These are phyloP conservation scores for Tothia fuscella DNA, from an alignment of 2,329 filamentous ascomycete species.

Conservation along the genomic window DNA sequence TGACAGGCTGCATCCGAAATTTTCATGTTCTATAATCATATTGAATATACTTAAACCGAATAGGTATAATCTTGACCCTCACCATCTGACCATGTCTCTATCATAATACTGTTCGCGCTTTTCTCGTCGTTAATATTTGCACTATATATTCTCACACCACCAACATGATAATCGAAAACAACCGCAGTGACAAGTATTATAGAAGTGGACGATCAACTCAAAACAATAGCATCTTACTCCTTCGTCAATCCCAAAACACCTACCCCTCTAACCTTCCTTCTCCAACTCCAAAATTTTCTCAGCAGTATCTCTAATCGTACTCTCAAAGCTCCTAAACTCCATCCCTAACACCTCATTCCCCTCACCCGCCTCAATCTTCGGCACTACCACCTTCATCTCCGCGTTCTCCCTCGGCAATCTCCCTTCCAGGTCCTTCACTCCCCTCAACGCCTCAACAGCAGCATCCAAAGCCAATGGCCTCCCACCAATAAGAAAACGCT, in stretches of 20 bases:
- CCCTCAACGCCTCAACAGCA: slow-evolving; percentile 33
- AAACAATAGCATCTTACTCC: too few relatives aligned
- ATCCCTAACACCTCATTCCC: slow-evolving; percentile 14
- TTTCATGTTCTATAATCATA: too few relatives aligned
- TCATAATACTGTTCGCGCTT: too few relatives aligned
- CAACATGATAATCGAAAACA: too few relatives aligned
- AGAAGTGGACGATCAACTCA: too few relatives aligned
- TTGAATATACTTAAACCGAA: too few relatives aligned
- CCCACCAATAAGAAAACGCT: slow-evolving; percentile 50
- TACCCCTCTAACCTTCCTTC: slow-evolving; percentile 7
- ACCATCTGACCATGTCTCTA: too few relatives aligned
- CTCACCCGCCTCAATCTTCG: slow-evolving; percentile 16
- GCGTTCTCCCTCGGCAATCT: slow-evolving; percentile 34
- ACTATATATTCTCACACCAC: too few relatives aligned
- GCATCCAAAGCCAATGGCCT: slow-evolving; percentile 37
- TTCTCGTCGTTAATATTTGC: too few relatives aligned
- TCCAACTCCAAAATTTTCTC: slow-evolving; percentile 18
- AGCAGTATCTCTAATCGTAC: slow-evolving; percentile 19
- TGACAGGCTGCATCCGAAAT: too few relatives aligned
- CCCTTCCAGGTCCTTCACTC: slow-evolving; percentile 40
- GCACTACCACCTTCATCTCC: slow-evolving; percentile 15
- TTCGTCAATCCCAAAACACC: neutral
- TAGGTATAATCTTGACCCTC: too few relatives aligned
- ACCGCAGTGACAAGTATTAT: too few relatives aligned
- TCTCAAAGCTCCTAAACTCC: slow-evolving; percentile 18